phyloP scores from a whole-genome alignment of 257 asterid species.

The Fraxinus excelsior region DNA sequence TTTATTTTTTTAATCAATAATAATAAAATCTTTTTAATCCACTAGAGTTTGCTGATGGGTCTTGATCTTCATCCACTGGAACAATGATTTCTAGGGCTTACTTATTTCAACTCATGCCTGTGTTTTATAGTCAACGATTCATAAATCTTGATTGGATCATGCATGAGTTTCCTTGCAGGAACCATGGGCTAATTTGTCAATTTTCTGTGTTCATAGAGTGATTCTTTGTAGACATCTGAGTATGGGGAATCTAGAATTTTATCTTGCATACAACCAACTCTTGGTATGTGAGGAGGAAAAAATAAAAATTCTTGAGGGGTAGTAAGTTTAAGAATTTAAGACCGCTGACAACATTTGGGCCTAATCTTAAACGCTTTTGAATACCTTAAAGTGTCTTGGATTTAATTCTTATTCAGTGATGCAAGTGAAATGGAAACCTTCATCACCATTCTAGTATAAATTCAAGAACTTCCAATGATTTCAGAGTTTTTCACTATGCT shows the following conservation, averaged over 20 bases:
- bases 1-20: background rate
- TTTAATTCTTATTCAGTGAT: background rate
- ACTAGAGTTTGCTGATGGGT: constrained; percentile 1
- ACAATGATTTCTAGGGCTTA: background rate
- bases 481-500: too few species aligned
- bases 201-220: background rate
- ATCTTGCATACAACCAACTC: background rate
- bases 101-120: background rate
- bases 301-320: background rate
- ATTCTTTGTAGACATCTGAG: background rate
- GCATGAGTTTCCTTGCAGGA: background rate
- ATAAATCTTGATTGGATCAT: background rate
- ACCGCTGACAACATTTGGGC: background rate
- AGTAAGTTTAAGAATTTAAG: background rate
- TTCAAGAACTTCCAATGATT: background rate
- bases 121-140: background rate
- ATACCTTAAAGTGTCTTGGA: background rate
- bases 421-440: background rate
- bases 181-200: background rate
- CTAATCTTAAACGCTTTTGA: constrained; percentile 2
- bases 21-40: background rate
- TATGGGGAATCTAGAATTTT: background rate
- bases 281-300: background rate
- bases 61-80: background rate
- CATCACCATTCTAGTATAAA: background rate